Base-by-base conservation (phyloP, 345 rosid genomes). In the Syzygium grande region DNA sequence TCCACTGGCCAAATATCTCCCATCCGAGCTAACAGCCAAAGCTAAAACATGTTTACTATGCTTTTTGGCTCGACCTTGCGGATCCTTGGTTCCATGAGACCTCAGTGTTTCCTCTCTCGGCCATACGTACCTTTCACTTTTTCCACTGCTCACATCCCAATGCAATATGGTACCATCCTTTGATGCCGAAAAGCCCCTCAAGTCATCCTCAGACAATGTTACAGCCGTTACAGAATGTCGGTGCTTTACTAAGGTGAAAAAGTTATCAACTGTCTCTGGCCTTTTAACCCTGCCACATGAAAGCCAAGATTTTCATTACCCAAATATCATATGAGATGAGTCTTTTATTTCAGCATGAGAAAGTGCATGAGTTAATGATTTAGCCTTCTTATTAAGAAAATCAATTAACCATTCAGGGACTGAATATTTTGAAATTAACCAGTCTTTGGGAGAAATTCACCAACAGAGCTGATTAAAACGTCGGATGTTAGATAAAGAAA, bases 1-100 rank as follows among this genome's bases (percentile, higher is more conserved):
- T 56, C 99, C 99, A 84, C 94, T 95, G 5, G 99, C 99, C 93
- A 98, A 93, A 90, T 97, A 95, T 61, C 98, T 94, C 84, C 99
- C 99, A 92, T 98, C 99, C 22, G 94, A 92, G 91, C 99, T 95
- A 89, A 93, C 94, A 87, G 99, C 99, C 91, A 98, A 93, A 21
- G 98, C 98, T 87, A 94, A 92, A 88, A 98, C 91, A 51, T 91
- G 93, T 90, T 92, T 95, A 86, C 98, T 96, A 88, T 96, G 98
- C 89, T 95, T 98, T 84, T 88, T 90, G 79, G 86, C 93, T 78
- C 89, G 92, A 86, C 99, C 97, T 88, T 94, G 95, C 6, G 98
- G 97, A 88, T 92, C 79, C 94, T 92, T 98, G 83, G 89, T 93
- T 83, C 99, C 99, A 30, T 97, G 98, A 87, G 94, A 92, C 92